Conservation (phyloP, 2,329 filamentous ascomycete species). For the Parastagonospora nodorum region DNA sequence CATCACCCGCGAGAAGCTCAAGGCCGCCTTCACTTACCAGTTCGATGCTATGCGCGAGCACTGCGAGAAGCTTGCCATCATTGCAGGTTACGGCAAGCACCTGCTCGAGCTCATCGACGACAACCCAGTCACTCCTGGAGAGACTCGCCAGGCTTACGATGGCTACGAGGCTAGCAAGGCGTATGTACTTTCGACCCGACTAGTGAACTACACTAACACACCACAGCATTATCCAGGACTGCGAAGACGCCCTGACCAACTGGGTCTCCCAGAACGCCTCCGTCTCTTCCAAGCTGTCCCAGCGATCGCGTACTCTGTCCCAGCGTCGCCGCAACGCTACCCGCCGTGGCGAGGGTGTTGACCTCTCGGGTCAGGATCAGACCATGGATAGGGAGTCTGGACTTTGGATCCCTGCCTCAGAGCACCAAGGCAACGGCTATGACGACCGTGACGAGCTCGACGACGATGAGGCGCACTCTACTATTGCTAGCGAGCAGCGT, state of each 20-base stretch:
- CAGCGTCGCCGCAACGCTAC: slow-evolving; percentile 73
- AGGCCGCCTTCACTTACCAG: slow-evolving; percentile 96
- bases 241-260: slow-evolving; percentile 94
- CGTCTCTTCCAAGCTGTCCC: slow-evolving; percentile 84
- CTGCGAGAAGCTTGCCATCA: slow-evolving; percentile 97
- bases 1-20: slow-evolving; percentile 99
- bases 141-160: slow-evolving; percentile 94
- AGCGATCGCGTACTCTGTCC: slow-evolving; percentile 83
- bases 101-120: slow-evolving; percentile 97
- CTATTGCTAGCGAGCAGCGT: slow-evolving; percentile 48
- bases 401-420: slow-evolving; percentile 77
- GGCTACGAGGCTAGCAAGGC: slow-evolving; percentile 98
- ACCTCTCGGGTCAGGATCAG: slow-evolving; percentile 81
- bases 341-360: slow-evolving; percentile 72
- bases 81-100: slow-evolving; percentile 97
- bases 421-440: slow-evolving; percentile 66
- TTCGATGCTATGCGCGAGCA: slow-evolving; percentile 97
- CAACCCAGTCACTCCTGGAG: slow-evolving; percentile 93
- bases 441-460: slow-evolving; percentile 69
- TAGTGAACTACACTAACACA: slow-evolving; percentile 20
- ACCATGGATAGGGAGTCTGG: slow-evolving; percentile 78
- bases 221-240: slow-evolving; percentile 90
- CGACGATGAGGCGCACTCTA: slow-evolving; percentile 54
- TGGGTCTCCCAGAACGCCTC: slow-evolving; percentile 92
- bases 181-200: slow-evolving; percentile 43